Evolutionary conservation across 2,329 filamentous ascomycete species (phyloP).

Genomic region (Sarocladiaceae sp.): DNA sequence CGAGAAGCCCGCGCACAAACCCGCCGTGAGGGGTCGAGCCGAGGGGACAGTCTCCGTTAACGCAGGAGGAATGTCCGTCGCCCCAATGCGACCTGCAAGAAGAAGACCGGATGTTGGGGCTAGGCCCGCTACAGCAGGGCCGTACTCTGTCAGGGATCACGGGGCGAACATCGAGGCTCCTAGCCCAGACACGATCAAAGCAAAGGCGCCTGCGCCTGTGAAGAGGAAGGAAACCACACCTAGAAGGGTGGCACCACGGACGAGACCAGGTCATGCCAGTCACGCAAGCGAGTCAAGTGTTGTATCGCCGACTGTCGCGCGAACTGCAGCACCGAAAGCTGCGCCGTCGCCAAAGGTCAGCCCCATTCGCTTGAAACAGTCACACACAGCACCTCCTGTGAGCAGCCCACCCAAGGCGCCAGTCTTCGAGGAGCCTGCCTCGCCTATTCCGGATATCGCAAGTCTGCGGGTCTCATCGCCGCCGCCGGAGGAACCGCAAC

Average conservation of each 20-base stretch:
- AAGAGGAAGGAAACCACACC: conserved; percentile 46
- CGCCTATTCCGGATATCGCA: conserved; percentile 12
- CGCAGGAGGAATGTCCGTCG: conserved; percentile 57
- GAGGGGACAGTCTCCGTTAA: conserved; percentile 40
- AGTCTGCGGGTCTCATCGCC: background rate
- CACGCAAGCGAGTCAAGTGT: conserved; percentile 49
- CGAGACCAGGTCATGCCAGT: conserved; percentile 42
- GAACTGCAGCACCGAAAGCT: background rate
- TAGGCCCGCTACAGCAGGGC: conserved; percentile 60
- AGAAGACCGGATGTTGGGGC: conserved; percentile 53
- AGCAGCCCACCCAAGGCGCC: conserved; percentile 13
- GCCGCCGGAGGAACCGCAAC: background rate
- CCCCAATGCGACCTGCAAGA: conserved; percentile 58
- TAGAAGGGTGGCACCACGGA: conserved; percentile 42
- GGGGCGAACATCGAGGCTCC: conserved; percentile 24
- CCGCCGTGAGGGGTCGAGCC: conserved; percentile 34
- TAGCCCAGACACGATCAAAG: conserved; percentile 43
- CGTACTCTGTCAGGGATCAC: conserved; percentile 58
- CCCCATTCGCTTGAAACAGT: conserved; percentile 33
- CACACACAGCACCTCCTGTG: conserved; percentile 22
- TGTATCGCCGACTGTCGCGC: conserved; percentile 36
- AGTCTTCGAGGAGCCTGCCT: conserved; percentile 8
- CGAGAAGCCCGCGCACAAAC: conserved; percentile 15
- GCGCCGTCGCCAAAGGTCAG: conserved; percentile 36
- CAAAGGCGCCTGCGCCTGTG: conserved; percentile 36